Evolutionary conservation across 257 asterid species (phyloP).

Genomic region (Agastache rugosa): DNA sequence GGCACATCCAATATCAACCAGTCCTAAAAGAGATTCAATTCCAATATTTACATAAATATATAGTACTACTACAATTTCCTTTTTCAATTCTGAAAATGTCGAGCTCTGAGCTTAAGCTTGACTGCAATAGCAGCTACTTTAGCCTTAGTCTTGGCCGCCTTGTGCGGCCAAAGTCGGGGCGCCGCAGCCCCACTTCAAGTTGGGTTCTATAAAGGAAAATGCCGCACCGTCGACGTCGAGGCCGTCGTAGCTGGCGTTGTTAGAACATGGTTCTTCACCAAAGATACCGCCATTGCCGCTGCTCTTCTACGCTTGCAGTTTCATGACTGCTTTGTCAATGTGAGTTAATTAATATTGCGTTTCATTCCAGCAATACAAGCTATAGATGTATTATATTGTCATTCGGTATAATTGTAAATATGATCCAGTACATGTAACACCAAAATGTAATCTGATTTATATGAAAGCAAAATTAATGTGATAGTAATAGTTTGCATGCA

Average conservation of each 20-base stretch:
- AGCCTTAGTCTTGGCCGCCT: constrained; percentile 25
- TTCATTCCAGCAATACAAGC: neutral
- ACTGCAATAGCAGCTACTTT: neutral
- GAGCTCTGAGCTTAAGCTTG: constrained; percentile 12
- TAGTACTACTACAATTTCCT: neutral
- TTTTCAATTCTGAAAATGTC: constrained; percentile 33
- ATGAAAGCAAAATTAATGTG: too few relatives aligned
- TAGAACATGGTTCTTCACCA: constrained; percentile 24
- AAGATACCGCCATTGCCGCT: constrained; percentile 47
- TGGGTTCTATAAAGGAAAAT: constrained; percentile 57
- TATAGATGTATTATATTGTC: too few relatives aligned
- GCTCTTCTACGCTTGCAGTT: constrained; percentile 73
- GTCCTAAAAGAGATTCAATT: neutral
- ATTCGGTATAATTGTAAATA: too few relatives aligned
- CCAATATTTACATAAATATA: neutral
- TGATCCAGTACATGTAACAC: too few relatives aligned
- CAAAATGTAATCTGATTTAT: too few relatives aligned
- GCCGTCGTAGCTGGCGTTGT: constrained; percentile 35
- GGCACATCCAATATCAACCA: constrained; percentile 19
- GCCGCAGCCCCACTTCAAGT: constrained; percentile 31
- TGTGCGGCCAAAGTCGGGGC: constrained; percentile 24
- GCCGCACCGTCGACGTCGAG: constrained; percentile 48
- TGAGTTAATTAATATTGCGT: constrained; percentile 25
- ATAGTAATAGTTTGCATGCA: neutral
- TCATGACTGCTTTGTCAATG: constrained; percentile 68